phyloP scores from a whole-genome alignment of 2,329 filamentous ascomycete genomes.

The Fusarium ambrosium region DNA sequence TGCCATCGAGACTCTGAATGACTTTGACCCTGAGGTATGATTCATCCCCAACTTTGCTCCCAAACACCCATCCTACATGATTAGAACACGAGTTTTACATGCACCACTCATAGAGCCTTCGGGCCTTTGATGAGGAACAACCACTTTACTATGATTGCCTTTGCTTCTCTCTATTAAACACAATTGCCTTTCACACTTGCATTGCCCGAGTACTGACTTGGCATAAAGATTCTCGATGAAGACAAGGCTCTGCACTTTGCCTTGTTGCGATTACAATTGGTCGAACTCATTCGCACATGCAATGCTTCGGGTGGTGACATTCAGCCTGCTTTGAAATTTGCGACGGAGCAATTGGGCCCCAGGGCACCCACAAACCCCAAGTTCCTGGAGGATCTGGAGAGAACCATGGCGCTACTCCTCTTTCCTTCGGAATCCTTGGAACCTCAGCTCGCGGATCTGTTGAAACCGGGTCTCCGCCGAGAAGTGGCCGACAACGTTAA shows the following conservation, averaged over 20 bases:
- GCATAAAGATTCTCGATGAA: constrained; percentile 83
- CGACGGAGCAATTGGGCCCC: constrained; percentile 87
- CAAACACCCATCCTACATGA: constrained; percentile 70
- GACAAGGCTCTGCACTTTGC: constrained; percentile 90
- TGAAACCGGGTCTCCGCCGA: constrained; percentile 83
- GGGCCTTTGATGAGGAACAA: constrained; percentile 92
- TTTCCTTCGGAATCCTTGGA: constrained; percentile 86
- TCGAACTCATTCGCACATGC: constrained; percentile 89
- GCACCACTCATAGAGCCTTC: constrained; percentile 98
- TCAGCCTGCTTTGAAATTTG: constrained; percentile 84
- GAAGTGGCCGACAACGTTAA: constrained; percentile 92
- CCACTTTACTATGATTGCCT: constrained; percentile 65
- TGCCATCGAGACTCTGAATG: constrained; percentile 89
- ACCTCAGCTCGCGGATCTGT: constrained; percentile 79
- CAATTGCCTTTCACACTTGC: not conserved
- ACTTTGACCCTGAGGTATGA: constrained; percentile 90
- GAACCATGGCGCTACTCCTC: constrained; percentile 92
- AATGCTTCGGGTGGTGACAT: constrained; percentile 79
- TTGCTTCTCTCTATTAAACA: constrained; percentile 16
- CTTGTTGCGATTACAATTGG: constrained; percentile 88
- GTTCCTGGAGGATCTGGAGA: constrained; percentile 89
- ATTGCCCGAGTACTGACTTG: constrained; percentile 22
- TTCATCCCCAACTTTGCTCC: constrained; percentile 53
- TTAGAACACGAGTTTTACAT: constrained; percentile 94
- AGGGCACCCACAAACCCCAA: constrained; percentile 84